phyloP scores from a whole-genome alignment of 73 alveolate genomes.

The Breviolum minutum region DNA sequence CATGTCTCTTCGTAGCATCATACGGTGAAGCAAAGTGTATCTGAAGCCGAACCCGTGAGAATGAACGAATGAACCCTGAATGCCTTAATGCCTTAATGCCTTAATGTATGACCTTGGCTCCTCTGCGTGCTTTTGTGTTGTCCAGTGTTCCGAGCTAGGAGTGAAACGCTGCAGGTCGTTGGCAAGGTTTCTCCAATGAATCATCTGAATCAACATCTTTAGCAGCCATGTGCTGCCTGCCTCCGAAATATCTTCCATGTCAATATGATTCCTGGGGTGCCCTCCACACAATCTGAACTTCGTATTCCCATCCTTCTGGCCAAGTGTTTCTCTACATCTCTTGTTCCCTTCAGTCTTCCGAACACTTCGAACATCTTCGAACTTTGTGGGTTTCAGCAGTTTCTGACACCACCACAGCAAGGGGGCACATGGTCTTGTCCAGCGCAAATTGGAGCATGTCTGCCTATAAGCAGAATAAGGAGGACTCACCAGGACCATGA shows the following conservation, averaged over 20 bases:
- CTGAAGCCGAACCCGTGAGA: not conserved
- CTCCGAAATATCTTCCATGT: too few relatives aligned
- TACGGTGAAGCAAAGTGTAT: not conserved
- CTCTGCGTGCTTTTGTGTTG: not conserved
- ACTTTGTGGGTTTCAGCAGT: not conserved
- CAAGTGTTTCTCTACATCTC: too few relatives aligned
- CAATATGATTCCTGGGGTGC: too few relatives aligned
- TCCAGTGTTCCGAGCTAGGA: not conserved
- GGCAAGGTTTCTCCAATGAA: not conserved
- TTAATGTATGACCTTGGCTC: not conserved
- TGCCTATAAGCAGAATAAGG: conserved; percentile 10
- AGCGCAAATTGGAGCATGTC: conserved; percentile 84
- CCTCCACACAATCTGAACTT: too few relatives aligned
- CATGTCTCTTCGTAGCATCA: too few relatives aligned
- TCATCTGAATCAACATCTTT: too few relatives aligned
- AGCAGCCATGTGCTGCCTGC: too few relatives aligned
- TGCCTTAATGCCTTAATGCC: too few relatives aligned
- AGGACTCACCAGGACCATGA: too few relatives aligned
- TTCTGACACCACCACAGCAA: not conserved
- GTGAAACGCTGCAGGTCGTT: conserved; percentile 21
- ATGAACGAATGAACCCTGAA: not conserved
- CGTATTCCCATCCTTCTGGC: too few relatives aligned
- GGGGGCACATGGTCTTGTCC: conserved; percentile 61
- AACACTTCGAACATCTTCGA: not conserved
- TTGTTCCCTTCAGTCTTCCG: not conserved